Evolutionary conservation across 768 basidiomycete genomes (phyloP), one percentile per base, ranked within the genome.

Genomic region (Pleurotus djamor): DNA sequence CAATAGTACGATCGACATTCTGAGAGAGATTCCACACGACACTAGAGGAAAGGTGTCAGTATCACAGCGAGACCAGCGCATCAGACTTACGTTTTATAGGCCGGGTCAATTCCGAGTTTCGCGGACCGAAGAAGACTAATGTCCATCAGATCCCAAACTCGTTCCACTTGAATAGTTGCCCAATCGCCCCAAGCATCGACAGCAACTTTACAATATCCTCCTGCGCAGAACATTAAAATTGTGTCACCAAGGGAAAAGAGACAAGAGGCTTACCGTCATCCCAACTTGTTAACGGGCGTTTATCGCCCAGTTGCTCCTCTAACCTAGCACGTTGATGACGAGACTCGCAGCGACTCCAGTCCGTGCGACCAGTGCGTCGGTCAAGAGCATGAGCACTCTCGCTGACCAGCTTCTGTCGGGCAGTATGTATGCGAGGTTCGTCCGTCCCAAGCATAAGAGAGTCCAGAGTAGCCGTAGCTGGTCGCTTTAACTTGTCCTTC

Each of bases 1-100:
- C 91, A 48, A 89, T 94, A 32, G 89, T 89, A 12, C 96, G 85
- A 72, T 98, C 96, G 21, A 97, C 96, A 65, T 98, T 98, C 73
- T 98, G 96, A 2, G 93, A 95, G 4, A 98, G 80, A 71, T 98
- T 98, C 95, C 95, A 97, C 1, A 98, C 91, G 72, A 87, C 82
- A 2, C 92, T 94, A 63, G 28, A 55, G 34, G 62, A 59, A 50
- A 58, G 58, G 28, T 66, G 61, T 34, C n/a, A 44, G 28, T 56
- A 44, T 54, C 21, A 59, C 17, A 67, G 57, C 14, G 9, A 9
- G 35, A 17, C 17, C 35, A 12, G 4, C 57, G 57, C 9, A 14
- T 16, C 33, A 7, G 16, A 77, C 87, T 69, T 69, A 96, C 88
- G 93, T 94, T 69, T 96, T 95, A 72, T 88, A 96, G 0, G 84